Evolutionary conservation across 176 grass and related monocot genomes (phyloP), one percentile per base, ranked within the genome.

Genomic region (Carex kokanica): DNA sequence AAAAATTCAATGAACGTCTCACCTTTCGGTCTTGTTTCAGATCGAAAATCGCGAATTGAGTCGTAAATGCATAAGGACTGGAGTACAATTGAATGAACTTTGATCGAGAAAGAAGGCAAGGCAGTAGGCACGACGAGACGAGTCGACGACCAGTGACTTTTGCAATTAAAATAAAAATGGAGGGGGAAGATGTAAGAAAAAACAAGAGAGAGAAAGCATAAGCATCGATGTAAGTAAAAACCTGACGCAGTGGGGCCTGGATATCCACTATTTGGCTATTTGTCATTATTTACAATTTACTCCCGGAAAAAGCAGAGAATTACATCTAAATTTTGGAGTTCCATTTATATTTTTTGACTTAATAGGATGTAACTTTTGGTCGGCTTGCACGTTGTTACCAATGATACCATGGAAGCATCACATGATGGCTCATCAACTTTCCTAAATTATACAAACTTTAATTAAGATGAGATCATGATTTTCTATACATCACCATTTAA

Each of bases 1-100:
- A 12, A 23, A 47, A 73, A 21, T 23, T 72, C 2, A 43, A 49
- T 6, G 24, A 49, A 45, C 1, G 0, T 15, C 41, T 73, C 20
- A 73, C 69, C 41, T 73, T 49, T 23, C 34, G 14, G 38, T 72
- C 2, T 47, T 49, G 8, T 24, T 55, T 78, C 6, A 56, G 73
- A 78, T 78, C 73, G 73, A 56, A 78, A 77, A 77, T 77, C 13
- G 47, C 20, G 47, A 77, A 25, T 78, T 78, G 73, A 17, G 23
- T 32, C 14, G 73, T 51, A 32, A 56, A 77, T 18, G 49, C 20
- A 11, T 0, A n/a, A 53, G 8, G 24, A 8, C 31, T 43, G 0
- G 38, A 21, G 18, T 18, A 41, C 8, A 43, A 61, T 61, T 61
- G 20, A 61, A 61, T 61, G 17, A 0, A 43, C 47, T 55, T 29